These are phyloP conservation scores for Penicillium atrosanguineum DNA, from an alignment of 495 filamentous ascomycete genomes.

Conservation along the genomic window DNA sequence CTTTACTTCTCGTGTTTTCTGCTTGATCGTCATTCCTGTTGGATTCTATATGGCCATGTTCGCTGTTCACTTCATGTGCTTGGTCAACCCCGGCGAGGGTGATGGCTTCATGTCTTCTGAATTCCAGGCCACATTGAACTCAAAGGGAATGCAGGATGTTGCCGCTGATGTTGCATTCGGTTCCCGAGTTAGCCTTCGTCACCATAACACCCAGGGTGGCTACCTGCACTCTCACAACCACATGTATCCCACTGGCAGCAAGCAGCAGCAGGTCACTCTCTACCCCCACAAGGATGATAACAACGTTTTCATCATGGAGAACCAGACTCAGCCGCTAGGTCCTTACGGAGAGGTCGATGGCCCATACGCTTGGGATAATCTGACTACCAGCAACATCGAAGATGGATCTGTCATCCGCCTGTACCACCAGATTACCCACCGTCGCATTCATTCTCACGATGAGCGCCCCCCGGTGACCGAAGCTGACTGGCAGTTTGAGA, in stretches of 20 bases:
- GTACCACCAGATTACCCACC: slow-evolving; percentile 78
- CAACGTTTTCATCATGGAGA: slow-evolving; percentile 90
- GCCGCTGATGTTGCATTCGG: slow-evolving; percentile 89
- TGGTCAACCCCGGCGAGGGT: slow-evolving; percentile 92
- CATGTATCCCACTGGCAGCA: slow-evolving; percentile 97
- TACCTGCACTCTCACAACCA: slow-evolving; percentile 95
- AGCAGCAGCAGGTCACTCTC: slow-evolving; percentile 97
- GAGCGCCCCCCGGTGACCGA: slow-evolving; percentile 96
- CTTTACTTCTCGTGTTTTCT: slow-evolving; percentile 86
- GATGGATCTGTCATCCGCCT: slow-evolving; percentile 79
- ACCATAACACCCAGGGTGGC: slow-evolving; percentile 95
- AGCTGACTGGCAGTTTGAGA: slow-evolving; percentile 97
- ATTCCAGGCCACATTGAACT: slow-evolving; percentile 96
- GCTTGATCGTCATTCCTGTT: slow-evolving; percentile 84
- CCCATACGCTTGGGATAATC: slow-evolving; percentile 76
- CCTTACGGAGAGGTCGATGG: slow-evolving; percentile 76
- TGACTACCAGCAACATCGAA: slow-evolving; percentile 65
- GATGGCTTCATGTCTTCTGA: slow-evolving; percentile 99
- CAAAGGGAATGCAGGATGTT: slow-evolving; percentile 92
- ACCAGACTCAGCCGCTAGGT: slow-evolving; percentile 87
- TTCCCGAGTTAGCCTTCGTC: slow-evolving; percentile 79
- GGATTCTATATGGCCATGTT: slow-evolving; percentile 96
- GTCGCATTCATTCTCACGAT: slow-evolving; percentile 94
- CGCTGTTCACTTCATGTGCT: slow-evolving; percentile 88
- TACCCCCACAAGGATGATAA: slow-evolving; percentile 99